Base-by-base conservation (phyloP, 2,329 filamentous ascomycete species). In the Aureobasidium vineae region DNA sequence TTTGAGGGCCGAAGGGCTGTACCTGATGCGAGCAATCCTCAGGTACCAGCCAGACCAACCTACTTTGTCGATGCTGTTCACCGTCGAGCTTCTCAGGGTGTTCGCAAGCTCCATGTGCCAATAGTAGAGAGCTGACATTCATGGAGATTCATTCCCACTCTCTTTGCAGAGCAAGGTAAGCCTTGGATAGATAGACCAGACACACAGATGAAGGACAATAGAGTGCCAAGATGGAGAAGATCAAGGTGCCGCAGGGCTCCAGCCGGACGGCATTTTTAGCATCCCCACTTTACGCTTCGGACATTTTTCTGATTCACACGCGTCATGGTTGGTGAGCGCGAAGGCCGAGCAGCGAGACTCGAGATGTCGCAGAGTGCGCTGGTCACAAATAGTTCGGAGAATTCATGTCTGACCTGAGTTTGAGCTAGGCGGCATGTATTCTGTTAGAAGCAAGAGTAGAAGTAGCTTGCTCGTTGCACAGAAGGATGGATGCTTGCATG, bases 1-100 rank as follows among this genome's bases (percentile, higher is more conserved):
- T 45, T 54, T 64, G 61, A 33, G 61, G 61, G 61, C 59, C 59
- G 59, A 63, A 63, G 36, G 33, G 59, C 59, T 63, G 59, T 61
- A 49, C 28, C 59, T 63, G 59, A 23, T 41, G 47, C 33, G 23
- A 63, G 59, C 57, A 61, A 61, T 63, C 36, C 57, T 63, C 59
- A 63, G 45, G 59, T 63, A 63, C 33, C 47, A 50, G 23, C 41
- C 19, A 10, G 10, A 5, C 11, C 33, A 36, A 36, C 33, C 33
- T 11, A 36, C 33, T 36, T 10, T 6, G 43, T 13, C 16, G 11
- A 43, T 19, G 11, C 21, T 26, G 45, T 16, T 19, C 23, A 49
- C 15, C 6, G 5, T 28, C 23, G 40, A 33, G 15, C 16, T 15
- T 23, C 23, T 59, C 15, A 7, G 5, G n/a, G 10, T 3, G 2